phyloP scores from a whole-genome alignment of 768 basidiomycete genomes.

The Sporobolomyces roseus region DNA sequence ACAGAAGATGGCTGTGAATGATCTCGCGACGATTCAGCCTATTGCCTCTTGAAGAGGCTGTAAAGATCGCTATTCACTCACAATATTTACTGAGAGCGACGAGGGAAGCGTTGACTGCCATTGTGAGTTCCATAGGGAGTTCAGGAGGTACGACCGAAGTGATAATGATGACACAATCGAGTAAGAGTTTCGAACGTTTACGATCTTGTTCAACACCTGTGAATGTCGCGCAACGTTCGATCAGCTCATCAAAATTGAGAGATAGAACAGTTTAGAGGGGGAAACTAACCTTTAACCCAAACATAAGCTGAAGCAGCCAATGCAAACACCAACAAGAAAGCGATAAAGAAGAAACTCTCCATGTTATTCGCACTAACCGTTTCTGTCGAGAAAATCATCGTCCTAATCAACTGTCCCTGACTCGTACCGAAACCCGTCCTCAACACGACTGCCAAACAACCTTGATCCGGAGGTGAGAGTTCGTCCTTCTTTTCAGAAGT shows the following conservation, averaged over 20 bases:
- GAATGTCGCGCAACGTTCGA: not conserved
- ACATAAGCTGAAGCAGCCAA: conserved; percentile 98
- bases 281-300: conserved; percentile 77
- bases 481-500: conserved; percentile 39
- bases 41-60: no score
- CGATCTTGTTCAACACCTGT: conserved; percentile 82
- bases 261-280: not conserved
- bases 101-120: conserved; percentile 91
- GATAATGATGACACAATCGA: conserved; percentile 93
- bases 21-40: no score
- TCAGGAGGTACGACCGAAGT: conserved; percentile 98
- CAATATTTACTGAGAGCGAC: conserved; percentile 90
- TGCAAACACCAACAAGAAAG: conserved; percentile 94
- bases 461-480: conserved; percentile 69
- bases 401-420: conserved; percentile 93
- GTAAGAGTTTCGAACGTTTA: conserved; percentile 88
- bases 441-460: conserved; percentile 85
- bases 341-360: conserved; percentile 95
- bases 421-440: conserved; percentile 96
- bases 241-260: not conserved
- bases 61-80: conserved; percentile 46
- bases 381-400: conserved; percentile 98
- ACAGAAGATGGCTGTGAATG: conserved; percentile 83
- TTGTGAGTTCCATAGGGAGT: conserved; percentile 91
- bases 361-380: conserved; percentile 92